phyloP scores from a whole-genome alignment of 2,329 filamentous ascomycete genomes.

The Colletotrichum truncatum region DNA sequence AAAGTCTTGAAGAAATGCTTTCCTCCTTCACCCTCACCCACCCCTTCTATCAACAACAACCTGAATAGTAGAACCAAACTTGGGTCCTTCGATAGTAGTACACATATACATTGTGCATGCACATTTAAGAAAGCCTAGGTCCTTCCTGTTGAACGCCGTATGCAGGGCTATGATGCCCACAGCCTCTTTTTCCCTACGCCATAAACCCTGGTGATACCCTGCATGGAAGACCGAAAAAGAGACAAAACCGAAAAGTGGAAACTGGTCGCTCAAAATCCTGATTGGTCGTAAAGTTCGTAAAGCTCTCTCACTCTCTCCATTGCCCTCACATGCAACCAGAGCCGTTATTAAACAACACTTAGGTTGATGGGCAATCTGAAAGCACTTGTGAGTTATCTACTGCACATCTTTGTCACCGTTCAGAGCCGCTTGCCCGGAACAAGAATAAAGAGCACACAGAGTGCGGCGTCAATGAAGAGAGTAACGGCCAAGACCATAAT shows the following conservation, averaged over 20 bases:
- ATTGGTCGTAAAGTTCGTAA: conserved; percentile 27
- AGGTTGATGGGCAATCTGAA: too few species aligned
- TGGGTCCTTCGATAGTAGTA: conserved; percentile 5
- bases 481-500: conserved; percentile 83
- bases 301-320: too few species aligned
- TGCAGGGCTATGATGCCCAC: neutral
- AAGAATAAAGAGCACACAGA: conserved; percentile 91
- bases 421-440: conserved; percentile 88
- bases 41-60: neutral
- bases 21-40: neutral
- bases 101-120: conserved; percentile 1
- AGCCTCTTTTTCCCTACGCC: conserved; percentile 22
- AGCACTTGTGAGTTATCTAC: too few species aligned
- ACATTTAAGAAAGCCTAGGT: conserved; percentile 14
- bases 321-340: too few species aligned
- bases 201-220: conserved; percentile 19
- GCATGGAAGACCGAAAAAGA: conserved; percentile 13
- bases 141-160: conserved; percentile 16
- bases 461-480: conserved; percentile 78
- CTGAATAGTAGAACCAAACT: neutral
- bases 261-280: conserved; percentile 25
- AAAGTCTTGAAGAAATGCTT: conserved; percentile 4
- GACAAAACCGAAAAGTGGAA: conserved; percentile 5
- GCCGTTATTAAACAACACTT: neutral
- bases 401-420: conserved; percentile 31